Percentiles rank a stretch among this genome's conserved stretches.
Evolutionary conservation across 2,329 filamentous ascomycete species (phyloP).

Genomic region (Colletotrichum gigasporum): DNA sequence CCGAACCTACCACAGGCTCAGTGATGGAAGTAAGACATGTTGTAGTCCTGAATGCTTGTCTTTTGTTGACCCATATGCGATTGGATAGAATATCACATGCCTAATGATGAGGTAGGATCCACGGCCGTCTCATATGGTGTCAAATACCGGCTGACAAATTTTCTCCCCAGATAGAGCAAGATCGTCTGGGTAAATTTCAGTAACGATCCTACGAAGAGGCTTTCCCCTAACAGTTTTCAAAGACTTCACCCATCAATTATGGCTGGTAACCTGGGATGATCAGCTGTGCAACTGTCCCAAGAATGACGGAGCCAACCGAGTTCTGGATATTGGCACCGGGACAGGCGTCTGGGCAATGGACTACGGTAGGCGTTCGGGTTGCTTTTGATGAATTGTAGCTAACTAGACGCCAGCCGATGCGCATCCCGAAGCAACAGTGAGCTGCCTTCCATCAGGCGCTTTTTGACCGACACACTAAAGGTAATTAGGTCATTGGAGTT

Average conservation of each 20-base stretch:
- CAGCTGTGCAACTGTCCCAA: constrained; percentile 41
- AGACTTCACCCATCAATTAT: constrained; percentile 49
- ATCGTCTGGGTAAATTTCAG: constrained; percentile 27
- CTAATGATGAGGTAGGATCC: constrained; percentile 36
- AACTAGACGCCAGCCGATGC: constrained; percentile 35
- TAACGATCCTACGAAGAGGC: too few species aligned
- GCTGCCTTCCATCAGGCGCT: fast-evolving
- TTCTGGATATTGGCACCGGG: constrained; percentile 30
- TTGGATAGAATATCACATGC: constrained; percentile 36
- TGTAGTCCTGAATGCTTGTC: background rate
- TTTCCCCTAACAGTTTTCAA: background rate
- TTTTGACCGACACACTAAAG: background rate
- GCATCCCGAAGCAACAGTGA: constrained; percentile 41
- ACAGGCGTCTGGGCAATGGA: constrained; percentile 31
- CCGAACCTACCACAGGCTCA: constrained; percentile 32
- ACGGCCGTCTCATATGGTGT: too few species aligned
- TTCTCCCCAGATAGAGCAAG: constrained; percentile 38
- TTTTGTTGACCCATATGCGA: background rate
- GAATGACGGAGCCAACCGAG: constrained; percentile 33
- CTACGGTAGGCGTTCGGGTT: constrained; percentile 26
- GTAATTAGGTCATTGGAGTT: constrained; percentile 37
- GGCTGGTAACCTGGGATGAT: constrained; percentile 41
- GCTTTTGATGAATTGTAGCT: too few species aligned
- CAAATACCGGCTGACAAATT: background rate
- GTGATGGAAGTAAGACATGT: constrained; percentile 38